Conservation (phyloP, 2,329 filamentous ascomycete species). For the Colletotrichum tabaci region DNA sequence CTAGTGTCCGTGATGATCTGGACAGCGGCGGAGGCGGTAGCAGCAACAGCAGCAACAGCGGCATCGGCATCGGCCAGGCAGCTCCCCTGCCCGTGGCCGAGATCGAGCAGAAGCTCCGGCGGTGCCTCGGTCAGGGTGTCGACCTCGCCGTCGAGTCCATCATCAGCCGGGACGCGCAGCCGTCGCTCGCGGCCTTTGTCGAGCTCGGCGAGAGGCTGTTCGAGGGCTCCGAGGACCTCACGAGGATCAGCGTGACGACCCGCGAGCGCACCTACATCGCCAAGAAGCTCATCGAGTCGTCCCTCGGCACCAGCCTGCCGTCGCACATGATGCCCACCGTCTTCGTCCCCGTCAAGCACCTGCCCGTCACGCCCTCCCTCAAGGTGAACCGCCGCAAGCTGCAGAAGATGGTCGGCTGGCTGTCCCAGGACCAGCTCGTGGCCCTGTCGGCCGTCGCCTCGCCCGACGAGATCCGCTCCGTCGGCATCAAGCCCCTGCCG, state of each 20-base stretch:
- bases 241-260: conserved; percentile 55
- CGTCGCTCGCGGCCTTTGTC: conserved; percentile 64
- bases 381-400: conserved; percentile 66
- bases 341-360: conserved; percentile 63
- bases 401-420: conserved; percentile 59
- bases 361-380: conserved; percentile 65
- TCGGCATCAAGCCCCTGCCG: conserved; percentile 61
- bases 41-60: no score
- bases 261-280: conserved; percentile 60
- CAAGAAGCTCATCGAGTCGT: conserved; percentile 60
- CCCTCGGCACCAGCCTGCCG: conserved; percentile 56
- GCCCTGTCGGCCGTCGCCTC: conserved; percentile 57
- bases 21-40: conserved; percentile 44
- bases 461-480: conserved; percentile 53
- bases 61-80: conserved; percentile 50
- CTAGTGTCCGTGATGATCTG: conserved; percentile 59
- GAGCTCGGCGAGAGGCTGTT: conserved; percentile 61
- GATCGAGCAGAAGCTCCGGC: conserved; percentile 63
- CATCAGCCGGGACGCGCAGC: conserved; percentile 59
- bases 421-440: conserved; percentile 61
- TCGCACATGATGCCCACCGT: conserved; percentile 61
- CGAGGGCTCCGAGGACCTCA: conserved; percentile 56
- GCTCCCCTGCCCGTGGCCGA: conserved; percentile 56
- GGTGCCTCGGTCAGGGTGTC: conserved; percentile 61
- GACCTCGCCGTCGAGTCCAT: conserved; percentile 66